Evolutionary conservation across 768 basidiomycete genomes (phyloP).

Genomic region (Phaffia tasmanica): DNA sequence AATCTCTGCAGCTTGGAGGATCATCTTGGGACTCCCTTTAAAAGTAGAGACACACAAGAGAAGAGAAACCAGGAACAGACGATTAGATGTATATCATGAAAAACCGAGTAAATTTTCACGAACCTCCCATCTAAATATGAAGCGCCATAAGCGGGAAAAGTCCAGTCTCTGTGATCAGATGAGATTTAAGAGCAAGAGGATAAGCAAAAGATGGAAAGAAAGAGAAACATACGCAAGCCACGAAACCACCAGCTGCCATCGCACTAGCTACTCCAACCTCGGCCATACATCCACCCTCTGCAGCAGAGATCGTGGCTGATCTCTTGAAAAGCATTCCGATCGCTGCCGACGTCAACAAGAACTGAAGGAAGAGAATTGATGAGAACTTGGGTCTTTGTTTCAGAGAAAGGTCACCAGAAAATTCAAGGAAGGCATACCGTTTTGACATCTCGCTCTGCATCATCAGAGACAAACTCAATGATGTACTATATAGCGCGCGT

Average conservation of each 20-base stretch:
- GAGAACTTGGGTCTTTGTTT: constrained; percentile 36
- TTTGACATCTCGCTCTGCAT: constrained; percentile 60
- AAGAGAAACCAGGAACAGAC: background rate
- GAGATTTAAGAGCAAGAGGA: too few relatives aligned
- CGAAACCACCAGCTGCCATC: constrained; percentile 78
- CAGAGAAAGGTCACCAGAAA: background rate
- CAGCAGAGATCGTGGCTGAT: constrained; percentile 81
- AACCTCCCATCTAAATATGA: constrained; percentile 58
- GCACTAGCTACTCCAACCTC: constrained; percentile 96
- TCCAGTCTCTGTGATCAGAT: too few relatives aligned
- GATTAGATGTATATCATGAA: too few relatives aligned
- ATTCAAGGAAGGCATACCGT: constrained; percentile 25
- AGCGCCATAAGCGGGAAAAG: too few relatives aligned
- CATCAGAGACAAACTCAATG: constrained; percentile 64
- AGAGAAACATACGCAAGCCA: constrained; percentile 49
- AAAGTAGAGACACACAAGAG: background rate
- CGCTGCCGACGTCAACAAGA: constrained; percentile 67
- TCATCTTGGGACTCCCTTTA: constrained; percentile 62
- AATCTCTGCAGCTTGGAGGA: constrained; percentile 60
- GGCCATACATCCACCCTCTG: constrained; percentile 71
- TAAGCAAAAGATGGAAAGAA: too few relatives aligned
- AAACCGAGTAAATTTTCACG: constrained; percentile 25
- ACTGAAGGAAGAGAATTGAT: constrained; percentile 48
- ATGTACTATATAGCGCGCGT: background rate
- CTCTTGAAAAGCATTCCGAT: constrained; percentile 94